Evolutionary conservation across 345 rosid species (phyloP), one percentile per base, ranked within the genome.

Genomic region (Cardamine resedifolia): DNA sequence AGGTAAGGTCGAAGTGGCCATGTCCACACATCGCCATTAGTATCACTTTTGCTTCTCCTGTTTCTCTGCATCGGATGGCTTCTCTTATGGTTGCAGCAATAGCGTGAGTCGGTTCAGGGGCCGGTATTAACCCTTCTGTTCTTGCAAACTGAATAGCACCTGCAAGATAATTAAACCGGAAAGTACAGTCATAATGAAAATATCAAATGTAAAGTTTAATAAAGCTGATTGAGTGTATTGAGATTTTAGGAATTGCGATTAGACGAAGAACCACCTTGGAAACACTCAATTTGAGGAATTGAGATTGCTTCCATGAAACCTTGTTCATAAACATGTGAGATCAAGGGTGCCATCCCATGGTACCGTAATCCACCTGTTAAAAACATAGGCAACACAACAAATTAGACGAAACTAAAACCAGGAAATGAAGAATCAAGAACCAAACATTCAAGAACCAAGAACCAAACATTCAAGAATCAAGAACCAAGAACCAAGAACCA

Each of bases 11-110:
- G 33, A 94, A 94, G 72, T 94, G 98, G 66, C 98, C 98, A 61
- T 94, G 98, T 26, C 98, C 98, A 78, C 98, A 90, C 96, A 89
- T 86, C 10, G 95, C 96, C 80, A 71, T 91, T 7, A 94, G 87
- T 81, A 94, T 94, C 28, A 91, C 97, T 81, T 89, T 90, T 9
- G 82, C 80, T 80, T 91, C 96, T 64, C 98, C 92, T 0, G 86
- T 82, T 81, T 89, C 90, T 72, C 59, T 89, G 67, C 98, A 94
- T 6, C 47, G 84, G 20, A 94, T 82, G 64, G 97, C 98, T 80
- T 94, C 96, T 82, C 88, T 78, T 52, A 94, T 91, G 48, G 97
- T 83, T 12, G 98, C 97, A 4, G 97, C 97, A 31, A 94, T 94
- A 21, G 98, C 97, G 60, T 91, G 97, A 73, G 95, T 84, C 15